Conservation (phyloP, 2,329 filamentous ascomycete species). For the Diplodia seriata region DNA sequence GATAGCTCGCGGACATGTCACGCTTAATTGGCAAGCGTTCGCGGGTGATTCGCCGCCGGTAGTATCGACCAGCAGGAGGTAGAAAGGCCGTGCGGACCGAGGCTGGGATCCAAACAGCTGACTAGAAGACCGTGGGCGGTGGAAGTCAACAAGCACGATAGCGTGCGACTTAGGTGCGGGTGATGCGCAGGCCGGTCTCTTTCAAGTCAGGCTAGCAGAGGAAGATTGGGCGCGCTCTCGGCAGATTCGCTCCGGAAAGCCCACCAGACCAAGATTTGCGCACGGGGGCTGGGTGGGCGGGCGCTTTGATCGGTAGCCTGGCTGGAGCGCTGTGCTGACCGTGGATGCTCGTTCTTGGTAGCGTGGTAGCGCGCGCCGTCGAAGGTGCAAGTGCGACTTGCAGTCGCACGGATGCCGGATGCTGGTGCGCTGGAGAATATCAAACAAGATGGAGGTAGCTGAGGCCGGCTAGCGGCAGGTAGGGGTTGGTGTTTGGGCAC, state of each 20-base stretch:
- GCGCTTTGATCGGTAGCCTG: slow-evolving; percentile 31
- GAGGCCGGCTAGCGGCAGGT: slow-evolving; percentile 42
- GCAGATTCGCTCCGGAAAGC: slow-evolving; percentile 47
- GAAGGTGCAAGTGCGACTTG: slow-evolving; percentile 30
- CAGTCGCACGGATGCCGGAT: slow-evolving; percentile 31
- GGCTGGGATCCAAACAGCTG: slow-evolving; percentile 35
- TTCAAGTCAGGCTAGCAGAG: slow-evolving; percentile 45
- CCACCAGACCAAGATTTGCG: slow-evolving; percentile 27
- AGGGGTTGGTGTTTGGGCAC: slow-evolving; percentile 36
- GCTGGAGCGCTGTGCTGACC: slow-evolving; percentile 23
- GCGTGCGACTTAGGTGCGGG: slow-evolving; percentile 56
- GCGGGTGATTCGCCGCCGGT: slow-evolving; percentile 48
- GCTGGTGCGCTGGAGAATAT: slow-evolving; percentile 32
- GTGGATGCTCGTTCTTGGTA: slow-evolving; percentile 24
- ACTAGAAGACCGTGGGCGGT: slow-evolving; percentile 46
- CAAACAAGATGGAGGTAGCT: slow-evolving; percentile 39
- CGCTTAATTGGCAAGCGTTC: slow-evolving; percentile 47
- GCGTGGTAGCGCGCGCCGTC: slow-evolving; percentile 30
- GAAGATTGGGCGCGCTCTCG: slow-evolving; percentile 43
- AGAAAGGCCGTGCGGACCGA: slow-evolving; percentile 35
- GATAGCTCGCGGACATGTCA: slow-evolving; percentile 58
- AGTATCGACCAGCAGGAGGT: slow-evolving; percentile 34
- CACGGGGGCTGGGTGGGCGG: slow-evolving; percentile 27
- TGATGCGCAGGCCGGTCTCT: slow-evolving; percentile 56
- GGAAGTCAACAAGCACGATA: slow-evolving; percentile 47